A percentile compares a stretch with the other conserved stretches of the same genome.
phyloP scores from a whole-genome alignment of 2,329 filamentous ascomycete genomes.

The Ceratocystis lukuohia region DNA sequence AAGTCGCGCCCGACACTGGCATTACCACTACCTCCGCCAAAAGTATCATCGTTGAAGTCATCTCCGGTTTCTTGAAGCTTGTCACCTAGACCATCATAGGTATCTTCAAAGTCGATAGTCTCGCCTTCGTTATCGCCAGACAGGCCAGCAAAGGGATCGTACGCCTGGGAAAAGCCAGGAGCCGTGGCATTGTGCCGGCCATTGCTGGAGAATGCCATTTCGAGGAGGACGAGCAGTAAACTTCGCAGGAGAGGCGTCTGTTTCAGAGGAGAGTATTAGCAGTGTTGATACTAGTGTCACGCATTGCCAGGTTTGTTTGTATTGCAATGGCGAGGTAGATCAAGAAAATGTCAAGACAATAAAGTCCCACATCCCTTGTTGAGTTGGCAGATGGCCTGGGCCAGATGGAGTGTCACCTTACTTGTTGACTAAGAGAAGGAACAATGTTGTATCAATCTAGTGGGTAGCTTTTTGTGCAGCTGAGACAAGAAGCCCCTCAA shows the following conservation, averaged over 20 bases:
- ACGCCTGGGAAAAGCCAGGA: slow-evolving; percentile 67
- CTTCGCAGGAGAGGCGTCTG: not conserved
- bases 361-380: not conserved
- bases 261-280: not conserved
- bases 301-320: not conserved
- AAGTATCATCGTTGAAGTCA: slow-evolving; percentile 94
- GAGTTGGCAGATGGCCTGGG: not conserved
- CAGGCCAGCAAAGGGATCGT: slow-evolving; percentile 81
- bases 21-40: slow-evolving; percentile 41
- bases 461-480: not conserved
- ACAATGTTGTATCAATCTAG: not conserved
- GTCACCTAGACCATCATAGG: slow-evolving; percentile 87
- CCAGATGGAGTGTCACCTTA: not conserved
- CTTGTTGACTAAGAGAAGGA: not conserved
- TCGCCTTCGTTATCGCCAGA: slow-evolving; percentile 46
- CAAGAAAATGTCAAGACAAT: not conserved
- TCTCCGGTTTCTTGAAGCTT: slow-evolving; percentile 85
- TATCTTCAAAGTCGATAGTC: slow-evolving; percentile 77
- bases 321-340: not conserved
- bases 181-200: slow-evolving; percentile 53
- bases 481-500: not conserved
- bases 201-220: slow-evolving; percentile 84
- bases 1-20: slow-evolving; percentile 74
- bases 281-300: not conserved
- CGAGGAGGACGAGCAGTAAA: slow-evolving; percentile 19